Evolutionary conservation across 179 eudicot genomes (phyloP).

Genomic region (Vitellaria paradoxa): DNA sequence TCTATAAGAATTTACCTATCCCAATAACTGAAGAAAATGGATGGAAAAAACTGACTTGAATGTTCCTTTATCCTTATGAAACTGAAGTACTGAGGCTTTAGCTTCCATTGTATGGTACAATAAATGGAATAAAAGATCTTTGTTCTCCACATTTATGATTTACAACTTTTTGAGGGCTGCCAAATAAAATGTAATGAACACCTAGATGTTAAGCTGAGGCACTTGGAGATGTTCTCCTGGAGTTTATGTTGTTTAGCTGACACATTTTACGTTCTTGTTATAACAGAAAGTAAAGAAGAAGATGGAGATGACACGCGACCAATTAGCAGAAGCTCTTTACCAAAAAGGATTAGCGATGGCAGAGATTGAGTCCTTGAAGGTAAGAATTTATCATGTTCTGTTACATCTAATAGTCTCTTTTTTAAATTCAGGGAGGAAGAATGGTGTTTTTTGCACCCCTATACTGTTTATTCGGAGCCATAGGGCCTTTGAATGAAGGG

Average conservation of each 20-base stretch:
- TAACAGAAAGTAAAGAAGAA: slow-evolving; percentile 66
- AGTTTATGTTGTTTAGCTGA: background rate
- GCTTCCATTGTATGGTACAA: background rate
- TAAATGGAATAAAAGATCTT: background rate
- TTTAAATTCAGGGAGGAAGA: background rate
- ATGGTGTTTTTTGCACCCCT: background rate
- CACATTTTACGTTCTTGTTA: background rate
- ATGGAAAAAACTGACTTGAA: too few relatives aligned
- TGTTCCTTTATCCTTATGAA: background rate
- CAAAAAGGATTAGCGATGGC: slow-evolving; percentile 88
- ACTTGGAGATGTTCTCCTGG: slow-evolving; percentile 4
- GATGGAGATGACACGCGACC: slow-evolving; percentile 86
- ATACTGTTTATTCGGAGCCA: background rate
- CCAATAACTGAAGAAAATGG: too few relatives aligned
- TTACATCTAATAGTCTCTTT: background rate
- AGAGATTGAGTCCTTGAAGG: slow-evolving; percentile 71
- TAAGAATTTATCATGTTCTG: slow-evolving; percentile 13
- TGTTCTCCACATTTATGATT: background rate
- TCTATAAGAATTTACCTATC: too few relatives aligned
- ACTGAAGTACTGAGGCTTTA: background rate
- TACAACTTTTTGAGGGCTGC: background rate
- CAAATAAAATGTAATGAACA: background rate
- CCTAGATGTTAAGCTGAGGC: background rate
- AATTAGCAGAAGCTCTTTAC: slow-evolving; percentile 82
- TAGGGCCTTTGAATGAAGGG: background rate